Evolutionary conservation across 1,139 yeast genomes (phyloP).

Genomic region (Maudiozyma humilis): DNA sequence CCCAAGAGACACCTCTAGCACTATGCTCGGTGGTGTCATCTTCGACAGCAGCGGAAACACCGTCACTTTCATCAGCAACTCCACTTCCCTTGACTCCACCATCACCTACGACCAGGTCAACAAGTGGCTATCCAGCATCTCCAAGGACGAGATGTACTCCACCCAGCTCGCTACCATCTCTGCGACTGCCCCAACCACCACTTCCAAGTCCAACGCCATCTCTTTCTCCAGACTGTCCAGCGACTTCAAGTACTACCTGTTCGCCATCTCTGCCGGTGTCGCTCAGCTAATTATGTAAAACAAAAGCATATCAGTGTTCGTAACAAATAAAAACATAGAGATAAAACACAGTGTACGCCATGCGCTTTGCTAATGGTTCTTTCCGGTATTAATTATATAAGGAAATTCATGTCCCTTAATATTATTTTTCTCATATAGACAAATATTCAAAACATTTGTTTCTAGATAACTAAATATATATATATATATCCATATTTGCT

Average conservation of each 20-base stretch:
- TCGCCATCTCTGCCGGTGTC: slow-evolving; percentile 16
- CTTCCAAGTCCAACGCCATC: slow-evolving; percentile 18
- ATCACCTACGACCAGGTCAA: slow-evolving; percentile 25
- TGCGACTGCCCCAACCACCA: slow-evolving; percentile 25
- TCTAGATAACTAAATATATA: no score
- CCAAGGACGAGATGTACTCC: slow-evolving; percentile 19
- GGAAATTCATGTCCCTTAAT: no score
- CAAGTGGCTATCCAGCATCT: slow-evolving; percentile 15
- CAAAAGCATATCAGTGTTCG: not conserved
- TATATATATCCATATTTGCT: no score
- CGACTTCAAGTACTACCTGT: slow-evolving; percentile 22
- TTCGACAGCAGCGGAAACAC: slow-evolving; percentile 55
- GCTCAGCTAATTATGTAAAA: slow-evolving; percentile 13
- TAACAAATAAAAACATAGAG: not conserved
- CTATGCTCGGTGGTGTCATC: slow-evolving; percentile 64
- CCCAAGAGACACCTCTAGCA: slow-evolving; percentile 40
- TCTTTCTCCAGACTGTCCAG: slow-evolving; percentile 9
- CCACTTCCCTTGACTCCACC: slow-evolving; percentile 40
- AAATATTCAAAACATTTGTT: no score
- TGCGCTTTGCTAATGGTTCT: no score
- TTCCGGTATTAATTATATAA: no score
- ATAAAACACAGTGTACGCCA: no score
- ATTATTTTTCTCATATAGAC: no score
- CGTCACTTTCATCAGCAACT: slow-evolving; percentile 52
- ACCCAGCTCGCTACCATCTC: slow-evolving; percentile 22